Conservation (phyloP, 2,329 filamentous ascomycete genomes). For the Colletotrichum gloeosporioides region DNA sequence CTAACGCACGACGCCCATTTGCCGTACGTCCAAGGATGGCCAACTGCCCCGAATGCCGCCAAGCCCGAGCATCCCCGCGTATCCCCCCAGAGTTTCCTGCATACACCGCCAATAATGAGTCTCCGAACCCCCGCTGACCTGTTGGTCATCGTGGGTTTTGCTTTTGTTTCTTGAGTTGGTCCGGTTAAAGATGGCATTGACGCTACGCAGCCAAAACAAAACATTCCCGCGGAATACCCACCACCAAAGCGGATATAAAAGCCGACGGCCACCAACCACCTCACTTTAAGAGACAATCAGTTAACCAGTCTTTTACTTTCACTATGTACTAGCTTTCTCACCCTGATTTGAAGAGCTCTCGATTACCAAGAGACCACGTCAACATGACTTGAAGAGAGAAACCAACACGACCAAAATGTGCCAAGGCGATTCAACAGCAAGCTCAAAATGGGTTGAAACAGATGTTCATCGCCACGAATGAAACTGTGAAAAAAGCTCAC, state of each 20-base stretch:
- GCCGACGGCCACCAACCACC: not conserved
- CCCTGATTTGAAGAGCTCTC: not conserved
- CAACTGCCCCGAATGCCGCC: not conserved
- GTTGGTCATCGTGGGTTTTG: not conserved
- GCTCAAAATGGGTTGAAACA: not conserved
- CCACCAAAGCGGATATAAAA: not conserved
- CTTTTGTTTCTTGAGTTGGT: not conserved
- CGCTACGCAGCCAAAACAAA: not conserved
- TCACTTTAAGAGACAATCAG: not conserved
- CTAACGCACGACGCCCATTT: not conserved
- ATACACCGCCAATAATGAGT: not conserved
- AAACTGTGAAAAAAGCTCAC: not conserved
- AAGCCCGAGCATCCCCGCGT: not conserved
- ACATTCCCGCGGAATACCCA: not conserved
- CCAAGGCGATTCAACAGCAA: not conserved
- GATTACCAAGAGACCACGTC: not conserved
- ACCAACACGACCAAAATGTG: not conserved
- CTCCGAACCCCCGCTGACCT: not conserved
- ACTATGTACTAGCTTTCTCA: not conserved
- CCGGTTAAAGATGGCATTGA: not conserved
- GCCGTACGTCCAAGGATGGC: conserved; percentile 9
- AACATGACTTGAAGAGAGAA: not conserved
- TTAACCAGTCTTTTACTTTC: not conserved
- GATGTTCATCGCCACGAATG: not conserved
- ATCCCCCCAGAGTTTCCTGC: not conserved